phyloP scores from a whole-genome alignment of 441 rosid species.

The Gossypium gossypioides region DNA sequence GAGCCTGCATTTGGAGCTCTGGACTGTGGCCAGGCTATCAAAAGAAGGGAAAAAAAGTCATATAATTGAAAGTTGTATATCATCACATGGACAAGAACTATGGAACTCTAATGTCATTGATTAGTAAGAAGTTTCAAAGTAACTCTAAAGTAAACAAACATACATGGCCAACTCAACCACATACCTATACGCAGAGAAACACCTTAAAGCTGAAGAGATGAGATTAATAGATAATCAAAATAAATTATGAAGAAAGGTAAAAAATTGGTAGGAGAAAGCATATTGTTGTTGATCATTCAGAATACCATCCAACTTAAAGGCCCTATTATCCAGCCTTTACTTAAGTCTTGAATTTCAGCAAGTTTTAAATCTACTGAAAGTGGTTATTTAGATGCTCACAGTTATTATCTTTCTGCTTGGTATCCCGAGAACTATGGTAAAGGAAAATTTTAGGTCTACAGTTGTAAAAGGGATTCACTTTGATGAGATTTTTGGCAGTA shows the following conservation, averaged over 20 bases:
- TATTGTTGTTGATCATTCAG: not conserved
- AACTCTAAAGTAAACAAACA: not conserved
- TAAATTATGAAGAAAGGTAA: not conserved
- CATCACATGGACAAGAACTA: not conserved
- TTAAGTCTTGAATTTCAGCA: not conserved
- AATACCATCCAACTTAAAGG: not conserved
- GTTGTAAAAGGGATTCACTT: not conserved
- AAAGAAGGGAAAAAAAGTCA: constrained; percentile 3
- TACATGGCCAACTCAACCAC: constrained; percentile 1
- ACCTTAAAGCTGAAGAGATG: not conserved
- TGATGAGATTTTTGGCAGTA: not conserved
- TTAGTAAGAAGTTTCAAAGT: not conserved
- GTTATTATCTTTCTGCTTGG: not conserved
- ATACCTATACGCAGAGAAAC: not conserved
- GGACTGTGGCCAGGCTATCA: constrained; percentile 42
- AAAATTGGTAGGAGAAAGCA: not conserved
- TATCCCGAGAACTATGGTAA: not conserved
- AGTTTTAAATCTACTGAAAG: not conserved
- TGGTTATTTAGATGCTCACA: not conserved
- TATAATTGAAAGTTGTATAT: not conserved
- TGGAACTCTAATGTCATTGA: not conserved
- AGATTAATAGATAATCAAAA: not conserved
- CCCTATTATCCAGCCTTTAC: not conserved
- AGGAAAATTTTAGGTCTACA: not conserved
- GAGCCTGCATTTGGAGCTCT: constrained; percentile 66